Evolutionary conservation across 1,284 basidiomycete species (phyloP), one percentile per base, ranked within the genome.

Genomic region (Cystobasidium slooffiae): DNA sequence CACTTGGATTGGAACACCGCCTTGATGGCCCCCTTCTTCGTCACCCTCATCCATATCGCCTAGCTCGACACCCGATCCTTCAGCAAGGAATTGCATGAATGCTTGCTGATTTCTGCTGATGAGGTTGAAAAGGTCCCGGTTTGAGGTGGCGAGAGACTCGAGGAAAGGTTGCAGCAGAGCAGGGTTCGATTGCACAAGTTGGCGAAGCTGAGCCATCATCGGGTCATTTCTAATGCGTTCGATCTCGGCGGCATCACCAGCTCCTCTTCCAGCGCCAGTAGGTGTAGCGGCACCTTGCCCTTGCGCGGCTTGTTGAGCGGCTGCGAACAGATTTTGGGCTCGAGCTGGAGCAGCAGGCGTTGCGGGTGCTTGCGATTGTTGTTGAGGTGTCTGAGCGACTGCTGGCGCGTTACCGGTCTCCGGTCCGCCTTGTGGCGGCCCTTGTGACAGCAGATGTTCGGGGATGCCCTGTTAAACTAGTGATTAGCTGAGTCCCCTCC

Each of bases 121-220:
- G 55, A 80, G 61, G 67, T 76, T 74, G 14, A 80, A 72, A 9
- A 97, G 84, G 20, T 85, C 85, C 0, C 94, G 94, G 82, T 96
- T 93, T 64, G 84, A 83, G 14, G 83, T 81, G 0, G 88, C 89
- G 63, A 97, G 86, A 81, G 94, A 91, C 81, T 97, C 93, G 49
- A 97, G 85, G 62, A 96, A 78, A 0, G 89, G 88, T 81, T 94
- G 93, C 52, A 93, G 82, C 68, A 91, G 79, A 5, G 84, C 88
- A 0, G 94, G 94, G 81, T 97, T 94, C 78, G 90, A 85, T 68
- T 84, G 83, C 65, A 94, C 87, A 75, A 91, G 82, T 76, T 91
- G 84, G 46, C 75, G 63, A 2, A 76, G 59, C 47, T 73, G 65
- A 12, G 16, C 66, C 47, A 76, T 65, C 22, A 72, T 39, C 14